Base-by-base conservation (phyloP, 2,329 filamentous ascomycete species). In the Orbilia javanica region DNA sequence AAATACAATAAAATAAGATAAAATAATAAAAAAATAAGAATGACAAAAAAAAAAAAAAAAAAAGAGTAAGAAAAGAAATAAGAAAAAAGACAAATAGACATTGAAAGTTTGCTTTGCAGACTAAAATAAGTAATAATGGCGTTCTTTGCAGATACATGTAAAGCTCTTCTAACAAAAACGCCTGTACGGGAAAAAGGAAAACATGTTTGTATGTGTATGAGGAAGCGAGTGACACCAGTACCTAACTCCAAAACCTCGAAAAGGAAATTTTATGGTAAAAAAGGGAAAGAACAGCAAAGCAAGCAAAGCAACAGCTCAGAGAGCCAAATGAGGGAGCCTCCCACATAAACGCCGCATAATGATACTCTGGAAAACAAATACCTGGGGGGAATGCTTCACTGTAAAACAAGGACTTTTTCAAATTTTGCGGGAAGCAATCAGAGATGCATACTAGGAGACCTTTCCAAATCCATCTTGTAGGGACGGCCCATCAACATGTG, bases 141-240 rank as follows among this genome's bases (percentile, higher is more conserved):
- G 48, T 66, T 60, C 60, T 73, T 72, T 57, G 68, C 68, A 60
- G 55, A 50, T 65, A 50, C 68, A 48, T 39, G 20, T 52, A 64
- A 50, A 66, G 18, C 36, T 64, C 60, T 65, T 73, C 60, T 65
- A 66, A 60, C 25, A 15, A 42, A 42, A 72, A 73, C 69, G 69
- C 69, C 69, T 31, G 27, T 36, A 29, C 11, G 42, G 57, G 18
- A 31, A 25, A 31, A 65, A 39, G n/a, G 42, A 73, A 66, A 64
- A 44, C 11, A 55, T 55, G 50, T 65, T 22, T 44, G 39, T 42
- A 42, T 48, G 55, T 60, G 55, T 60, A 60, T 60, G 55, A 60
- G 55, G 65, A 70, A 77, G 62, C 65, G 73, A 77, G 73, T 71
- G 73, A 66, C 39, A 63, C 65, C 73, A 36, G 29, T 36, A 44